Base-by-base conservation (phyloP, 768 basidiomycete genomes). In the Kwoniella bestiolae region DNA sequence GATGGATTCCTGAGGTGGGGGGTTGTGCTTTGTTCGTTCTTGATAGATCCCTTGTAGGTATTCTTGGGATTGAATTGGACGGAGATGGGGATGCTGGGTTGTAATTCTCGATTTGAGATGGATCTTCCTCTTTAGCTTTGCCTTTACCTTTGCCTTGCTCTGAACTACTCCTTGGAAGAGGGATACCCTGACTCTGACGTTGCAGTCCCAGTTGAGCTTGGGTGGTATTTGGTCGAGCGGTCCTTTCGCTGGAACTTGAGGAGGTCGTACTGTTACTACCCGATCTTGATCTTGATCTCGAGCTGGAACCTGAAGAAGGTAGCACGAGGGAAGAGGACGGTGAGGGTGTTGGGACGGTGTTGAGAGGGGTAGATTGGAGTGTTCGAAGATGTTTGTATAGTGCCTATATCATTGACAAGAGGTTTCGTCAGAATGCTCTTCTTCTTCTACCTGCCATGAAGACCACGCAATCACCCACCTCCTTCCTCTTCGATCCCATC, bases 401-500 rank as follows among this genome's bases (percentile, higher is more conserved):
- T 1, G 55, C 65, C 74, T 75, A 57, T 16, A 28, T 26, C 41
- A 31, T 18, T 44, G 35, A 18, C 9, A 28, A 8, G 9, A 26
- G n/a, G n/a, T n/a, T n/a, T n/a, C n/a, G 46, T 44, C 14, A 56
- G 21, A 18, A 44, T 2, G n/a, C 21, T 41, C 53, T 56, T 29
- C 21, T 31, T 45, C 8, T 23, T 41, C 38, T 41, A 3, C 23
- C 18, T 16, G 7, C 26, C 23, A 9, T 52, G 28, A n/a, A n/a
- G n/a, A n/a, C n/a, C n/a, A n/a, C n/a, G 29, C 5, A 12, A n/a
- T 14, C 2, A 65, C 76, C 67, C 60, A 75, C 76, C 62, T 78
- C 77, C 60, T 78, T 78, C 28, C 74, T 64, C 66, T 73, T 76
- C 26, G 71, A 70, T 18, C 66, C 51, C 69, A 78, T 69, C 4